Conservation (phyloP, 1,284 basidiomycete species). For the Violaceomyces palustris region DNA sequence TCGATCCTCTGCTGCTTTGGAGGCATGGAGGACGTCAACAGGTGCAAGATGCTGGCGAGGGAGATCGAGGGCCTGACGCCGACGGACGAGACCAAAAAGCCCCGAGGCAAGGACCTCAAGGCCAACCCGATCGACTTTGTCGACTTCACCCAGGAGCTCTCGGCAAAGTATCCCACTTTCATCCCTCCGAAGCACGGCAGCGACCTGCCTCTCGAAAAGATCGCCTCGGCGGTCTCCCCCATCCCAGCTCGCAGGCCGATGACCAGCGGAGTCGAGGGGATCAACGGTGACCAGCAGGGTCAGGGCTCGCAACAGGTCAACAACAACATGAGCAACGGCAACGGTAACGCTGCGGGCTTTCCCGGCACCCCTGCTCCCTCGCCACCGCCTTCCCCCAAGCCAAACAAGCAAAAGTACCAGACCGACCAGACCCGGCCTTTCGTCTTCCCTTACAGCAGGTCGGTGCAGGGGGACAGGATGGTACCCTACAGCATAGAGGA, state of each 20-base stretch:
- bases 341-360: no score
- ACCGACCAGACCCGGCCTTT: constrained; percentile 94
- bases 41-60: constrained; percentile 78
- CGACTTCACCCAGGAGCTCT: constrained; percentile 44
- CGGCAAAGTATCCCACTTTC: constrained; percentile 54
- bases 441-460: constrained; percentile 76
- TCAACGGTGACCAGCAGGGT: constrained; percentile 64
- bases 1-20: constrained; percentile 85
- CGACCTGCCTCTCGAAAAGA: constrained; percentile 52
- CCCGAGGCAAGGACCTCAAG: constrained; percentile 32
- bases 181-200: constrained; percentile 52
- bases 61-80: constrained; percentile 62
- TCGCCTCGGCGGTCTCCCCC: constrained; percentile 37
- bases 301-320: constrained; percentile 60
- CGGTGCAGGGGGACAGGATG: constrained; percentile 56
- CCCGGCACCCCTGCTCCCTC: constrained; percentile 69
- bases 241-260: constrained; percentile 38
- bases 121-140: constrained; percentile 45
- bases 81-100: constrained; percentile 18
- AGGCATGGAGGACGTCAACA: constrained; percentile 75
- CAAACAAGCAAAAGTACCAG: constrained; percentile 97
- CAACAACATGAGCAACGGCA: constrained; percentile 14
- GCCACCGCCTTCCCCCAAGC: constrained; percentile 77
- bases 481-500: constrained; percentile 95
- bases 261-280: constrained; percentile 10